Evolutionary conservation across 139 green algal species (phyloP), one percentile per base, ranked within the genome.

Genomic region (Coccomyxa sp.): DNA sequence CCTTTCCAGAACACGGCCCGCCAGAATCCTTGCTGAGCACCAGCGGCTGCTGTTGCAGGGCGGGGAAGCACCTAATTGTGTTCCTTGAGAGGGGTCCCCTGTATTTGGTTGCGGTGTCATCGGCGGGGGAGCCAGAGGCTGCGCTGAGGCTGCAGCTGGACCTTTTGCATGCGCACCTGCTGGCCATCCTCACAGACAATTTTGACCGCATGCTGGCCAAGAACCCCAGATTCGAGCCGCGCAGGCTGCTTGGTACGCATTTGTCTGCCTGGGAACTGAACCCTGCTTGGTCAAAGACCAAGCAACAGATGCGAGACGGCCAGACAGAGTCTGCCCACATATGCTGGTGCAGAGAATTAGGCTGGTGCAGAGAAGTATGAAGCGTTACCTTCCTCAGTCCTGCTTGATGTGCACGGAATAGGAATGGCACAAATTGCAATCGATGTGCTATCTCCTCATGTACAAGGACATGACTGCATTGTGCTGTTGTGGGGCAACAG

Each of bases 151-250:
- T 85, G 76, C 86, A 91, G 86, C 57, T 93, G 76, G 57, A 76
- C 51, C 60, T 85, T 21, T 76, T 89, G 66, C 82, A 88, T 63
- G 79, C 16, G 15, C 82, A 84, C 18, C 67, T 90, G 23, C 83
- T 91, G 60, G 79, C 67, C 66, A 88, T 92, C 31, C 83, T 93
- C 18, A 92, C 90, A 23, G 80, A 81, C 67, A 91, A 89, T 30
- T 81, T 97, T 28, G 91, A 96, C 82, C 79, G 85, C 25, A 88
- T 91, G 51, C 89, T 96, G 67, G 59, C 79, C 45, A 84, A 86
- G 57, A 93, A 90, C 63, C 89, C 93, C 17, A 86, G 87, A 28
- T 96, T 93, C 81, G 94, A 97, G 81, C 87, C 91, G 23, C 89
- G 90, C 25, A 67, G 85, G 11, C 82, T 96, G 81, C 83, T 96